These are phyloP conservation scores for Prunus campanulata DNA, from an alignment of 306 rosid species.

Conservation along the genomic window DNA sequence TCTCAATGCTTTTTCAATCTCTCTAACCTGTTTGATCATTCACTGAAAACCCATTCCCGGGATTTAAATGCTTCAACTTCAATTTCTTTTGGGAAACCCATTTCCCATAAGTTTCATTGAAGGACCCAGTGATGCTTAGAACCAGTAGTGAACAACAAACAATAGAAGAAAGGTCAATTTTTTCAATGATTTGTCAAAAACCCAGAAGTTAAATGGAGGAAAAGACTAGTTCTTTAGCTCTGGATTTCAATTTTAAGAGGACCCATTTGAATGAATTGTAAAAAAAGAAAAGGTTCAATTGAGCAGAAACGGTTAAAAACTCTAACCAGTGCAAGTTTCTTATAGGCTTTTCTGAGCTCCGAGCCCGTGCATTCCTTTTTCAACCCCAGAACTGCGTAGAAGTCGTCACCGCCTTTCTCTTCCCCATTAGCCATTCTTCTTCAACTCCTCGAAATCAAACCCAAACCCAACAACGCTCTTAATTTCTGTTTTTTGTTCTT, in stretches of 20 bases:
- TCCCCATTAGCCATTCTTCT: slow-evolving; percentile 57
- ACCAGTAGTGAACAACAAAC: not conserved
- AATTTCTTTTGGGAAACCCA: not conserved
- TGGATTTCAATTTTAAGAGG: not conserved
- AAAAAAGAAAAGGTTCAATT: not conserved
- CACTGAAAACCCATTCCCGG: slow-evolving; percentile 10
- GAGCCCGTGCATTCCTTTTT: slow-evolving; percentile 70
- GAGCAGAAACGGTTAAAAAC: not conserved
- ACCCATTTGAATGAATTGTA: slow-evolving; percentile 16
- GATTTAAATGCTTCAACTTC: not conserved
- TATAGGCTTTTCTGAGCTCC: slow-evolving; percentile 79
- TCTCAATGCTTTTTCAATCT: not conserved
- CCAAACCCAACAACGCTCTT: slow-evolving; percentile 8
- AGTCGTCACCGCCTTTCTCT: slow-evolving; percentile 58
- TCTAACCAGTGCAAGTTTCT: slow-evolving; percentile 89
- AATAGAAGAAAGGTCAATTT: not conserved
- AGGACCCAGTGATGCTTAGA: not conserved
- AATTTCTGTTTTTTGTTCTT: not conserved
- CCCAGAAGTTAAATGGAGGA: slow-evolving; percentile 2
- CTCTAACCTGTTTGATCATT: slow-evolving; percentile 9
- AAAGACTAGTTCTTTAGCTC: not conserved
- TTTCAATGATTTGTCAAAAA: not conserved
- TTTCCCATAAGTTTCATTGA: not conserved
- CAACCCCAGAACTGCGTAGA: slow-evolving; percentile 72
- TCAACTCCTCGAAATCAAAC: not conserved